Base-by-base conservation (phyloP, 805 yeast genomes). In the Kazachstania taianensis region DNA sequence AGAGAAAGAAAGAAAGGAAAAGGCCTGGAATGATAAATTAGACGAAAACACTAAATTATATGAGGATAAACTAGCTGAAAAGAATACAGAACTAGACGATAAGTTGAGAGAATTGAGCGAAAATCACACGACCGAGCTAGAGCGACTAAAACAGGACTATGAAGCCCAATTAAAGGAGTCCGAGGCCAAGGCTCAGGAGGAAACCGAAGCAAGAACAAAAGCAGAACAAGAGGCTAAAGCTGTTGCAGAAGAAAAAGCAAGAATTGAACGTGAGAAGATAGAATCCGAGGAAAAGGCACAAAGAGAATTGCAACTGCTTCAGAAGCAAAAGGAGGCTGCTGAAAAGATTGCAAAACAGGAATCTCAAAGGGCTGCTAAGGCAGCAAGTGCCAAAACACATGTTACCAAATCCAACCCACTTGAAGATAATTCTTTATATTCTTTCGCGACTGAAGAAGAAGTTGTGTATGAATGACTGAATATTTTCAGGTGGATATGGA, bases 391-490 rank as follows among this genome's bases (percentile, higher is more conserved):
- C 18, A 39, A 31, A n/a, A 26, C 33, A 10, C 26, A 31, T 13
- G 16, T 20, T 19, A 26, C 19, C 19, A 31, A 26, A 22, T 14
- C 23, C 10, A 23, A 20, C 8, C 26, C 33, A 10, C 10, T 26
- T 8, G 28, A 18, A 16, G 14, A 35, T 26, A 15, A 39, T 30
- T 37, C 40, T 13, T 13, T 31, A 10, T 42, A 39, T 15, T 36
- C 40, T 15, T 25, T 35, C 15, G 37, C 28, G 77, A 81, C 17
- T 77, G 78, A 45, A 59, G 69, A 28, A 84, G 86, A 1, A 83
- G 75, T 26, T 66, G 18, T 30, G 5, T 41, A 35, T 28, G 22
- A 33, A 32, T 38, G 25, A 15, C 14, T 15, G 14, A 12, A 13
- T n/a, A n/a, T n/a, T n/a, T n/a, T n/a, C n/a, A n/a, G n/a, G n/a